A percentile compares a stretch with the other conserved stretches of the same genome.
phyloP scores from a whole-genome alignment of 1,284 basidiomycete species.

The Cryptococcus wingfieldii region DNA sequence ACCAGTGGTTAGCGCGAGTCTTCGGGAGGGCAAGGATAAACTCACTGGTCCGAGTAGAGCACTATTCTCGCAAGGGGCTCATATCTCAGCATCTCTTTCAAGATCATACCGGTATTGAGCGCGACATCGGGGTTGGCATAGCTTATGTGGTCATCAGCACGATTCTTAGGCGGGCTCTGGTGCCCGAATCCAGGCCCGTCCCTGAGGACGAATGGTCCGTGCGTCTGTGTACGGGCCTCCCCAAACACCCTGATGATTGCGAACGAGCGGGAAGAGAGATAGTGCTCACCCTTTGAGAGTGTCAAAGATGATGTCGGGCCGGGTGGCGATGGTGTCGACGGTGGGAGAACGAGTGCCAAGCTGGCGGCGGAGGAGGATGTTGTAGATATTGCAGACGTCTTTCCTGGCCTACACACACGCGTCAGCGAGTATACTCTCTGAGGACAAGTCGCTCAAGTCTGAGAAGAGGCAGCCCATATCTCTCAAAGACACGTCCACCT shows the following conservation, averaged over 20 bases:
- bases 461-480: background rate
- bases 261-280: background rate
- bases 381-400: conserved; percentile 96
- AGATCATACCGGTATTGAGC: conserved; percentile 95
- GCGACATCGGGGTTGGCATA: conserved; percentile 94
- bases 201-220: background rate
- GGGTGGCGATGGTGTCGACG: conserved; percentile 83
- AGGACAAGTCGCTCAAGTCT: background rate
- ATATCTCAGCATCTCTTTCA: conserved; percentile 94
- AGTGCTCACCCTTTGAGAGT: conserved; percentile 64
- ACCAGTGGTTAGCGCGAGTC: conserved; percentile 1
- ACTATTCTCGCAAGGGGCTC: conserved; percentile 87
- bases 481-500: background rate
- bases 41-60: conserved; percentile 87
- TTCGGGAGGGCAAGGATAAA: conserved; percentile 13
- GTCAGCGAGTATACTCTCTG: conserved; percentile 5
- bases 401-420: conserved; percentile 56
- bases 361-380: conserved; percentile 86
- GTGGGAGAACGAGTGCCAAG: conserved; percentile 91
- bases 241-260: background rate
- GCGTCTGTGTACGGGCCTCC: background rate
- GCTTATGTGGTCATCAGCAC: conserved; percentile 31
- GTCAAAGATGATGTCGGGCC: conserved; percentile 83
- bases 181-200: too few relatives aligned
- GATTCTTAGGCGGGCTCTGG: too few relatives aligned